These are phyloP conservation scores for Avena atlantica DNA, from an alignment of 176 grass and related monocot genomes.

Conservation along the genomic window DNA sequence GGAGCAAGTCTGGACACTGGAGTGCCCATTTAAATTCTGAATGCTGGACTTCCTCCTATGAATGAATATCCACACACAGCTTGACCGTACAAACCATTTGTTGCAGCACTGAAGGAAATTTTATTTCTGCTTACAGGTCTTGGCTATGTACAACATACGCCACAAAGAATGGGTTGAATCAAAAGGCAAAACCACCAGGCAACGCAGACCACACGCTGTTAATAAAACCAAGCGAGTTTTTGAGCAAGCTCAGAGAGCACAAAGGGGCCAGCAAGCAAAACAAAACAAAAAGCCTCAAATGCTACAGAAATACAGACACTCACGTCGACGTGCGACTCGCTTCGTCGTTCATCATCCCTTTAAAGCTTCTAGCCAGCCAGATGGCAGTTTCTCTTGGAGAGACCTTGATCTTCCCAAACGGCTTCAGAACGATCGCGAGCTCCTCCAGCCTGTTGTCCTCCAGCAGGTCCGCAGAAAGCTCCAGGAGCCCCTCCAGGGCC, in stretches of 20 bases:
- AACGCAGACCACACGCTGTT: slow-evolving; percentile 49
- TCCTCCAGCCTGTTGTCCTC: slow-evolving; percentile 80
- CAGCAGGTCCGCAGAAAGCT: slow-evolving; percentile 88
- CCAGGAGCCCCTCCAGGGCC: slow-evolving; percentile 91
- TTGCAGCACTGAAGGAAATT: slow-evolving; percentile 24
- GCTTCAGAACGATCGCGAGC: slow-evolving; percentile 94
- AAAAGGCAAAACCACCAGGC: slow-evolving; percentile 45
- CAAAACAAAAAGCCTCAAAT: not conserved
- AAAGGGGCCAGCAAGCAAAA: slow-evolving; percentile 22
- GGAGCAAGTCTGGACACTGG: too few relatives aligned
- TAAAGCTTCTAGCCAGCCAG: slow-evolving; percentile 97
- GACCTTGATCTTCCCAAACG: slow-evolving; percentile 96
- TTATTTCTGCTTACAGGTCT: slow-evolving; percentile 60
- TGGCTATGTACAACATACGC: slow-evolving; percentile 68
- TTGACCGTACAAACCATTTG: not conserved
- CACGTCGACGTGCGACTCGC: slow-evolving; percentile 46
- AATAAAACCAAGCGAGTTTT: slow-evolving; percentile 47
- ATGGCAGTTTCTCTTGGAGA: slow-evolving; percentile 94
- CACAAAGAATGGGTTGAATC: slow-evolving; percentile 65
- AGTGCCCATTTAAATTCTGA: too few relatives aligned
- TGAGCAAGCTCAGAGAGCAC: slow-evolving; percentile 11
- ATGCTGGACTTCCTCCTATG: too few relatives aligned
- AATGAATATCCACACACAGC: not conserved
- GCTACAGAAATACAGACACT: slow-evolving; percentile 6
- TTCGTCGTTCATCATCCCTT: slow-evolving; percentile 96